Conservation (phyloP, 495 filamentous ascomycete genomes). For the Penicillium macrosclerotiorum region DNA sequence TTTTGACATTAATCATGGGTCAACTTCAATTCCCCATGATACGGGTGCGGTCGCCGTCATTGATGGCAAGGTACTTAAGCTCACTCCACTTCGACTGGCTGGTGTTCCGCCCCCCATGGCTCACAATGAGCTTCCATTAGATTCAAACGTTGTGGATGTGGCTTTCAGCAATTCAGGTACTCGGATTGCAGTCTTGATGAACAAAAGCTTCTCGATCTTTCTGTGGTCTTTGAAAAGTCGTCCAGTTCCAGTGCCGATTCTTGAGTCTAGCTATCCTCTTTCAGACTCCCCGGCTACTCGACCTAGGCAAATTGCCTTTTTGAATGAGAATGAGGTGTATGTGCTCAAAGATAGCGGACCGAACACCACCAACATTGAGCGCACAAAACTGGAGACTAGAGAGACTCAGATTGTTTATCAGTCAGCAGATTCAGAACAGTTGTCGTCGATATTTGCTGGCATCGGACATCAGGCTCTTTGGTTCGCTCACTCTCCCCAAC, state of each 20-base stretch:
- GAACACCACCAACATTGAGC: conserved; percentile 35
- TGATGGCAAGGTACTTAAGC: conserved; percentile 74
- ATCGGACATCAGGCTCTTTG: conserved; percentile 40
- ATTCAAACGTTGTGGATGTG: conserved; percentile 67
- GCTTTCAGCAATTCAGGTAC: conserved; percentile 64
- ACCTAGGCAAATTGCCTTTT: conserved; percentile 42
- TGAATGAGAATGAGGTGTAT: conserved; percentile 46
- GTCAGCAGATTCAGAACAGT: conserved; percentile 33
- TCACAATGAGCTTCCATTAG: conserved; percentile 65
- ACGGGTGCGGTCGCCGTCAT: conserved; percentile 82
- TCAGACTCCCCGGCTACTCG: conserved; percentile 33
- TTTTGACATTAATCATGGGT: conserved; percentile 64
- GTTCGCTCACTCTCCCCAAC: conserved; percentile 35
- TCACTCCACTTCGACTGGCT: conserved; percentile 79
- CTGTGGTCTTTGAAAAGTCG: conserved; percentile 58
- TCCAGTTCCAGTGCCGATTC: conserved; percentile 41
- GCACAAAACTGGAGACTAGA: conserved; percentile 39
- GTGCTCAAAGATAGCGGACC: conserved; percentile 35
- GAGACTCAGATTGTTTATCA: conserved; percentile 31
- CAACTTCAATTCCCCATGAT: conserved; percentile 70
- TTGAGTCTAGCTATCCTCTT: conserved; percentile 46
- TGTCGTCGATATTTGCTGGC: conserved; percentile 39
- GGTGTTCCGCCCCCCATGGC: conserved; percentile 95
- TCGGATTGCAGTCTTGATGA: conserved; percentile 71
- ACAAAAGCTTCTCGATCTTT: conserved; percentile 60